Evolutionary conservation across 352 stramenopile species (phyloP).

Genomic region (Pythium brachiatum): DNA sequence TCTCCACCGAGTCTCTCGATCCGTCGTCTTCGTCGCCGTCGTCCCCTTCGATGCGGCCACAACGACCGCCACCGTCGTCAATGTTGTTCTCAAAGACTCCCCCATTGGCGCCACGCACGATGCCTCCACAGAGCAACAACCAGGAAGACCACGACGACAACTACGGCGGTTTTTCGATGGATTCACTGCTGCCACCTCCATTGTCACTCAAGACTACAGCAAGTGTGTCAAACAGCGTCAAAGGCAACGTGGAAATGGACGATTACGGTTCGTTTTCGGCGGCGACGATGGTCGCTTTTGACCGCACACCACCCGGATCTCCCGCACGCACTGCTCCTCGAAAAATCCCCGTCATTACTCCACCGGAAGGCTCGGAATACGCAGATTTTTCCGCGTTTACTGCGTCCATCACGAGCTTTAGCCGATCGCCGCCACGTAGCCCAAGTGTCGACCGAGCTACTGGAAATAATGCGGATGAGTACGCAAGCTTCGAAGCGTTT

Average conservation of each 20-base stretch:
- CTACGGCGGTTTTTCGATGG: conserved; percentile 48
- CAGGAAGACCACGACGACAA: conserved; percentile 28
- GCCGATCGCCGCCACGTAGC: neutral
- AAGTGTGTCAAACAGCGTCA: neutral
- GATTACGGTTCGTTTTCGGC: conserved; percentile 25
- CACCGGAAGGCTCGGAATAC: conserved; percentile 15
- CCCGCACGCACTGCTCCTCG: neutral
- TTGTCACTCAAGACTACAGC: conserved; percentile 19
- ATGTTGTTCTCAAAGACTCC: conserved; percentile 54
- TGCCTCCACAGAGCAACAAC: conserved; percentile 14
- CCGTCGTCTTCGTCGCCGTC: conserved; percentile 20
- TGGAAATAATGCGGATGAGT: conserved; percentile 12
- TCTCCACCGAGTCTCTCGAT: conserved; percentile 61
- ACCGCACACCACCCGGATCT: conserved; percentile 12
- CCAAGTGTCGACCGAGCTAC: neutral
- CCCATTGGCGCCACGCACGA: neutral
- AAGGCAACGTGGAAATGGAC: neutral
- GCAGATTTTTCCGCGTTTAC: conserved; percentile 23
- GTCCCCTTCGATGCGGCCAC: conserved; percentile 6
- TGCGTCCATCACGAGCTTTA: conserved; percentile 22
- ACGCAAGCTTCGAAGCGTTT: conserved; percentile 25
- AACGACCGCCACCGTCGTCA: neutral
- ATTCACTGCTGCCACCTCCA: conserved; percentile 32
- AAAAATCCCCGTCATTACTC: conserved; percentile 21
- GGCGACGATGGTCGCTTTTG: conserved; percentile 3